Conservation (phyloP, 805 yeast genomes). For the Wickerhamomyces subpelliculosus region DNA sequence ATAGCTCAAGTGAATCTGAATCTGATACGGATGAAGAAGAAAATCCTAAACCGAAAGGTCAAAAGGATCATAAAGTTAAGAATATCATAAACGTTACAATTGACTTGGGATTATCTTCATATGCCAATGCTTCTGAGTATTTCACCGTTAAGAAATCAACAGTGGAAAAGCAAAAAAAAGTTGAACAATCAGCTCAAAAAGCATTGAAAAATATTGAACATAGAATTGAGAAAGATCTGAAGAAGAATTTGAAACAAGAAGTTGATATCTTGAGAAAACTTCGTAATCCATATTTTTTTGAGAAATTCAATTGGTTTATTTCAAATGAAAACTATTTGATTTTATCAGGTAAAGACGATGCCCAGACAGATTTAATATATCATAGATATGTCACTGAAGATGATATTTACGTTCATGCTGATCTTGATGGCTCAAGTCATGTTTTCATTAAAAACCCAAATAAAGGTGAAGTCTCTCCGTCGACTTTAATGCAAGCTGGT, state of each 20-base stretch:
- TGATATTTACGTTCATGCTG: conserved; percentile 71
- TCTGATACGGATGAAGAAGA: conserved; percentile 19
- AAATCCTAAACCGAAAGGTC: conserved; percentile 5
- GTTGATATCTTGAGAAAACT: conserved; percentile 46
- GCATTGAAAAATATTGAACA: conserved; percentile 82
- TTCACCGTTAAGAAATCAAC: conserved; percentile 74
- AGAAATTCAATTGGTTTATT: conserved; percentile 92
- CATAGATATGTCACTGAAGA: conserved; percentile 67
- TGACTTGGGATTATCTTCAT: conserved; percentile 67
- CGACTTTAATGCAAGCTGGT: conserved; percentile 86
- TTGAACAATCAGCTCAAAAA: conserved; percentile 65
- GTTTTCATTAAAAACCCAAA: conserved; percentile 79
- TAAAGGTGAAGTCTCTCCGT: conserved; percentile 72
- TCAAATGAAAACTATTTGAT: conserved; percentile 84
- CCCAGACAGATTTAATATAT: conserved; percentile 75
- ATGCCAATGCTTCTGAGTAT: conserved; percentile 80
- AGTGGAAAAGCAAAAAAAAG: conserved; percentile 69
- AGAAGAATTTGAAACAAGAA: conserved; percentile 53
- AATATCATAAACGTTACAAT: conserved; percentile 47
- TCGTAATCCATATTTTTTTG: conserved; percentile 83
- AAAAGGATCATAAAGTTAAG: conserved; percentile 6
- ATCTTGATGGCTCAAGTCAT: conserved; percentile 63
- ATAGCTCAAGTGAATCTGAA: conserved; percentile 20
- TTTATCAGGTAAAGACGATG: conserved; percentile 76
- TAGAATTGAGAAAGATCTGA: conserved; percentile 67